These are phyloP conservation scores for Cyclotella choctawhatcheeana DNA, from an alignment of 108 stramenopile genomes.

Conservation along the genomic window DNA sequence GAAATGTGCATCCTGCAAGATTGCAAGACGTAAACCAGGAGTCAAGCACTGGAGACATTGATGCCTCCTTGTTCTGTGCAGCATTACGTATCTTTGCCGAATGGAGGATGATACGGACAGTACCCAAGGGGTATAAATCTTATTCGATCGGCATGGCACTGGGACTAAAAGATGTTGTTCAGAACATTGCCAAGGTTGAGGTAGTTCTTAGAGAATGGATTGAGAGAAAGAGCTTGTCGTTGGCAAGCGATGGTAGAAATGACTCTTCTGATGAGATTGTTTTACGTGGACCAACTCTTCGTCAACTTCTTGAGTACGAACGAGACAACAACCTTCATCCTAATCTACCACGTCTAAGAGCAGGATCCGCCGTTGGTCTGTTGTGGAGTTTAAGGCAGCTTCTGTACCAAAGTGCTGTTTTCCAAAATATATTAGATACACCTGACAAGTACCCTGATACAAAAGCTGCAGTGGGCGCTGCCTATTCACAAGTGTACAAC, in stretches of 20 bases:
- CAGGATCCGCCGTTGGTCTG: constrained; percentile 68
- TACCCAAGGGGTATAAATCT: constrained; percentile 75
- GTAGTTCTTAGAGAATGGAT: constrained; percentile 60
- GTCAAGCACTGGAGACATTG: constrained; percentile 37
- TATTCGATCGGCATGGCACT: constrained; percentile 78
- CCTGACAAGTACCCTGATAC: constrained; percentile 43
- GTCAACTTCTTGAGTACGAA: constrained; percentile 63
- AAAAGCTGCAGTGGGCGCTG: constrained; percentile 57
- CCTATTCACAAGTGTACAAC: constrained; percentile 70
- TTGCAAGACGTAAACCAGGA: not conserved
- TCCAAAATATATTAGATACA: constrained; percentile 59
- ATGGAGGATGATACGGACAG: constrained; percentile 77
- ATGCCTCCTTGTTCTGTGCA: constrained; percentile 69
- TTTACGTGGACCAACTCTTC: constrained; percentile 58
- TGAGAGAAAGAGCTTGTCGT: constrained; percentile 17
- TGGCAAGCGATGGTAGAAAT: constrained; percentile 10
- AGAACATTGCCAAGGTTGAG: constrained; percentile 79
- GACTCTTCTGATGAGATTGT: not conserved
- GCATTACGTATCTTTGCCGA: constrained; percentile 77
- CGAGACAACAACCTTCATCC: constrained; percentile 48
- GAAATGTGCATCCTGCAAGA: constrained; percentile 32
- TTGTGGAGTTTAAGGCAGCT: constrained; percentile 75
- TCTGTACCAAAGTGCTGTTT: constrained; percentile 64
- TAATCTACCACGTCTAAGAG: constrained; percentile 66
- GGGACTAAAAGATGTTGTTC: constrained; percentile 77